phyloP scores from a whole-genome alignment of 805 yeast genomes.

The Starmerella bacillaris region DNA sequence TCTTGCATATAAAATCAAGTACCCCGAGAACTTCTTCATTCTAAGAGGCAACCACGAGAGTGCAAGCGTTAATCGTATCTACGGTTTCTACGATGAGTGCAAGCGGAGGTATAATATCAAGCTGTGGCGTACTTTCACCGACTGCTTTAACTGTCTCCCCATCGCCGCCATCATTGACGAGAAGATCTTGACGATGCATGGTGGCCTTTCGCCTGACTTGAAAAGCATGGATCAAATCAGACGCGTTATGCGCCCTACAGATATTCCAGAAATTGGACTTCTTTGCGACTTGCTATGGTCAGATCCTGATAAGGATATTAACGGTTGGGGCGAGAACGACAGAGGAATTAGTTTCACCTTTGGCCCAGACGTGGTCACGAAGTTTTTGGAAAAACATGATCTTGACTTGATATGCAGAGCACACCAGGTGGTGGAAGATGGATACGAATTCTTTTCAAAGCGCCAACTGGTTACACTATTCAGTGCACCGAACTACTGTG shows the following conservation, averaged over 20 bases:
- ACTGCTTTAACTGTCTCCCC: constrained; percentile 95
- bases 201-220: constrained; percentile 92
- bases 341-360: constrained; percentile 98
- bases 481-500: constrained; percentile 96
- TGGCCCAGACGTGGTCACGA: constrained; percentile 96
- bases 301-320: constrained; percentile 94
- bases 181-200: constrained; percentile 97
- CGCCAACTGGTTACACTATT: constrained; percentile 90
- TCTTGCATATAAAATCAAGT: constrained; percentile 90
- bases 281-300: constrained; percentile 95
- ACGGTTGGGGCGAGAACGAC: constrained; percentile 98
- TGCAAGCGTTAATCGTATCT: constrained; percentile 93
- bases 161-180: constrained; percentile 97
- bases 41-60: constrained; percentile 97
- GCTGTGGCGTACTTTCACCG: constrained; percentile 97
- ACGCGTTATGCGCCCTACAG: constrained; percentile 98
- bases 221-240: constrained; percentile 97
- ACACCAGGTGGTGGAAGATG: constrained; percentile 98
- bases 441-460: constrained; percentile 90
- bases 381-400: constrained; percentile 91
- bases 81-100: constrained; percentile 97
- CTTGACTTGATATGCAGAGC: constrained; percentile 97
- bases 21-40: constrained; percentile 93
- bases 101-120: constrained; percentile 91
- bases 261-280: constrained; percentile 93